Conservation (phyloP, 192 early-diverging fungal genomes). For the Backusella circina region DNA sequence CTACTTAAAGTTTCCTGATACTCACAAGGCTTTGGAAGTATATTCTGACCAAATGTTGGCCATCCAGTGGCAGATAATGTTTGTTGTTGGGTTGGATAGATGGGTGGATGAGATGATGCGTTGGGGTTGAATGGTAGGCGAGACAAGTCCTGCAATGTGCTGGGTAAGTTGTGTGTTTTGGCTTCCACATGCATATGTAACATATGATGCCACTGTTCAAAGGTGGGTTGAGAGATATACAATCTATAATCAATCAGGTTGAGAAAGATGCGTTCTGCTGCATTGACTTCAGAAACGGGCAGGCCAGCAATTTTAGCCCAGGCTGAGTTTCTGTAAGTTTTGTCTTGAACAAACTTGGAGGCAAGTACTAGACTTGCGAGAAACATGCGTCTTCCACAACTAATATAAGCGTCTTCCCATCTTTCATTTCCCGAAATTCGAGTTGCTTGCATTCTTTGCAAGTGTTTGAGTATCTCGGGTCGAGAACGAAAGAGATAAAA, state of each 20-base stretch:
- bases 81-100: neutral
- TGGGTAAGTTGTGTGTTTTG: conserved; percentile 17
- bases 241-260: conserved; percentile 77
- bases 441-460: conserved; percentile 6
- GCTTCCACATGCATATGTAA: conserved; percentile 24
- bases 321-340: conserved; percentile 82
- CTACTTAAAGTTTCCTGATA: neutral
- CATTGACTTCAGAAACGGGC: conserved; percentile 79
- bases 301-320: conserved; percentile 93
- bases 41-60: neutral
- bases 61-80: neutral
- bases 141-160: conserved; percentile 1
- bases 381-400: conserved; percentile 81
- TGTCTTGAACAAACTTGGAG: conserved; percentile 88
- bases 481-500: conserved; percentile 58
- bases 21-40: neutral
- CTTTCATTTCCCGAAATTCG: neutral
- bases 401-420: conserved; percentile 34
- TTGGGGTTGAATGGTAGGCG: neutral
- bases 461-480: conserved; percentile 13
- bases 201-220: conserved; percentile 35
- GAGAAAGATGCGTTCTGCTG: conserved; percentile 79
- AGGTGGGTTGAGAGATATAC: conserved; percentile 46
- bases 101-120: neutral
- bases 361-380: conserved; percentile 86